Evolutionary conservation across 257 asterid species (phyloP).

Genomic region (Solanum tarijense): DNA sequence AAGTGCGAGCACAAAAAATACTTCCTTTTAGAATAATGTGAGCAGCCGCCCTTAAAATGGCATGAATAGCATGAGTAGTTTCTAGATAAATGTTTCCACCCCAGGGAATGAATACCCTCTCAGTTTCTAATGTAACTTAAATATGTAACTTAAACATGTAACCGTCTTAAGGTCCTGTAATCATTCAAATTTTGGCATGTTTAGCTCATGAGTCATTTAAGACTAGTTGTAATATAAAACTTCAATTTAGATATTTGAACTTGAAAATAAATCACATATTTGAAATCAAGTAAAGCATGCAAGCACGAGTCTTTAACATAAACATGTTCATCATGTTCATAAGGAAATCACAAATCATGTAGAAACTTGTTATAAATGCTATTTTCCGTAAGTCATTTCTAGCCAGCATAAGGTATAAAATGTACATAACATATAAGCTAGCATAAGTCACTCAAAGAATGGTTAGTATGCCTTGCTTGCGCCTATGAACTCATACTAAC

Average conservation of each 20-base stretch:
- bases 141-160: neutral
- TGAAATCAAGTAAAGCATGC: neutral
- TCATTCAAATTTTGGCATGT: neutral
- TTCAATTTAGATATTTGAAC: neutral
- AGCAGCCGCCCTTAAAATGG: neutral
- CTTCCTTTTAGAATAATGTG: neutral
- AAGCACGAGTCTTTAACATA: neutral
- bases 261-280: neutral
- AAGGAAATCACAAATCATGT: neutral
- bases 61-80: neutral
- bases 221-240: neutral
- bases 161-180: neutral
- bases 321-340: neutral
- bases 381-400: neutral
- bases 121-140: neutral
- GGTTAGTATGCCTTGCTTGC: neutral
- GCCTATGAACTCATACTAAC: neutral
- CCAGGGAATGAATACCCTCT: neutral
- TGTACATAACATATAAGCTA: neutral
- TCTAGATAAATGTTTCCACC: neutral
- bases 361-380: neutral
- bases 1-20: neutral
- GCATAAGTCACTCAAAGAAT: neutral
- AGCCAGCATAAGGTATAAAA: neutral
- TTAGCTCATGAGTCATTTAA: neutral